Base-by-base conservation (phyloP, 2,329 filamentous ascomycete genomes). In the Colletotrichum aenigma region DNA sequence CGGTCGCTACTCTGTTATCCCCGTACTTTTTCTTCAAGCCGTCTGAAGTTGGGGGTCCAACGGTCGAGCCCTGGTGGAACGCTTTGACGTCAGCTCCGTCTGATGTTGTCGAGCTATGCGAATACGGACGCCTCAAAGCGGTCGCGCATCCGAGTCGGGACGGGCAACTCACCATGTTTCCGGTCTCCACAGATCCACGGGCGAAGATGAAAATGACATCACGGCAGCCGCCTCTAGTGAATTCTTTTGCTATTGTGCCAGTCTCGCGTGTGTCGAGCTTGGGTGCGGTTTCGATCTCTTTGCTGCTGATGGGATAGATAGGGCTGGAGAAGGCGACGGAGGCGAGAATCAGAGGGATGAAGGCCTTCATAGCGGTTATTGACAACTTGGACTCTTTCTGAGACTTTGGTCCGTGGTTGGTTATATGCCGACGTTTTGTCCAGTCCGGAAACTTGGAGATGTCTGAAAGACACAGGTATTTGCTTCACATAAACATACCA, bases 171-270 rank as follows among this genome's bases (percentile, higher is more conserved):
- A 84, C 85, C 80, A 86, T 81, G 78, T 86, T 86, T 38, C 85
- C 85, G 13, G 68, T 6, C 76, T 86, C 85, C 16, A 81, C 82
- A 4, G 85, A 84, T 38, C 81, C 85, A 15, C 85, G 83, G 61
- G 85, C 85, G 70, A 79, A 86, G 79, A 86, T 82, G 78, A 86
- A 82, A 76, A 86, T 86, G 62, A 81, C 82, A 16, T 66, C 67
- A 61, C 72, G 76, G 43, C 62, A 68, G n/a, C 71, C 71, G 13
- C 67, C 58, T 26, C 5, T 24, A 2, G 71, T 60, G 58, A 70
- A 74, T 28, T 74, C 71, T 15, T 74, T 65, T 26, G 66, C 16
- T 3, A 26, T 28, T 2, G 10, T 24, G 15, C 66, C 71, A 10
- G 71, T 74, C 16, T 43, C 26, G 56, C 43, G 58, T 10, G 21